These are phyloP conservation scores for Botrytis medusae DNA, from an alignment of 2,329 filamentous ascomycete genomes.

Conservation along the genomic window DNA sequence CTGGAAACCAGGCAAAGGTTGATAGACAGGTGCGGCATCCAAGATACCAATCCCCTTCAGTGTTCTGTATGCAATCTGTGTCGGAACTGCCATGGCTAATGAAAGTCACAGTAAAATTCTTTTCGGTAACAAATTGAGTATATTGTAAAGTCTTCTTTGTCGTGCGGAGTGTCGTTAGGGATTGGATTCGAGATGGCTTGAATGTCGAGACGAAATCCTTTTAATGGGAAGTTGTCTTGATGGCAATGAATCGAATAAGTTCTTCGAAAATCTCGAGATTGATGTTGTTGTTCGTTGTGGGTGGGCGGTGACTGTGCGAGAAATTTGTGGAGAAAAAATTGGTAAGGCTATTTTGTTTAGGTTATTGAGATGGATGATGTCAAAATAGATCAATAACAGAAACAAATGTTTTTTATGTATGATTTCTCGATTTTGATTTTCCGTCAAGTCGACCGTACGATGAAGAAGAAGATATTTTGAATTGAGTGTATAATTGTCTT, in stretches of 20 bases:
- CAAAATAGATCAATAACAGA: neutral
- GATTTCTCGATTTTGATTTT: neutral
- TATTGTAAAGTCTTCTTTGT: slow-evolving; percentile 29
- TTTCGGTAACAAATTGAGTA: slow-evolving; percentile 32
- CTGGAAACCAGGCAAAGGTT: slow-evolving; percentile 76
- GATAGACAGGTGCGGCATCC: slow-evolving; percentile 87
- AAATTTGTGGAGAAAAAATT: slow-evolving; percentile 17
- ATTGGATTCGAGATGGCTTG: slow-evolving; percentile 24
- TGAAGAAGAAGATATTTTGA: slow-evolving; percentile 21
- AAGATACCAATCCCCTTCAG: slow-evolving; percentile 94
- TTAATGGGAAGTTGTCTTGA: slow-evolving; percentile 14
- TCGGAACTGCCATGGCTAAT: slow-evolving; percentile 90
- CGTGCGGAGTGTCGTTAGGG: slow-evolving; percentile 18
- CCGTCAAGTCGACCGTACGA: slow-evolving; percentile 15
- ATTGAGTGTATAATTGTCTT: slow-evolving; percentile 24
- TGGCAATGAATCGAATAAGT: slow-evolving; percentile 15
- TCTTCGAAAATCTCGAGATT: slow-evolving; percentile 15
- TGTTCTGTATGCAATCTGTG: slow-evolving; percentile 96
- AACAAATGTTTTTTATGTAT: neutral
- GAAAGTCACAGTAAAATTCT: slow-evolving; percentile 64
- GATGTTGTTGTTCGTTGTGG: slow-evolving; percentile 15
- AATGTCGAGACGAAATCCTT: slow-evolving; percentile 15
- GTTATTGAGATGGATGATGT: slow-evolving; percentile 1
- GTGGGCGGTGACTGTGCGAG: slow-evolving; percentile 17
- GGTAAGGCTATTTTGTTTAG: neutral